These are phyloP conservation scores for Coprinopsis marcescibilis DNA, from an alignment of 768 basidiomycete genomes.

Conservation along the genomic window DNA sequence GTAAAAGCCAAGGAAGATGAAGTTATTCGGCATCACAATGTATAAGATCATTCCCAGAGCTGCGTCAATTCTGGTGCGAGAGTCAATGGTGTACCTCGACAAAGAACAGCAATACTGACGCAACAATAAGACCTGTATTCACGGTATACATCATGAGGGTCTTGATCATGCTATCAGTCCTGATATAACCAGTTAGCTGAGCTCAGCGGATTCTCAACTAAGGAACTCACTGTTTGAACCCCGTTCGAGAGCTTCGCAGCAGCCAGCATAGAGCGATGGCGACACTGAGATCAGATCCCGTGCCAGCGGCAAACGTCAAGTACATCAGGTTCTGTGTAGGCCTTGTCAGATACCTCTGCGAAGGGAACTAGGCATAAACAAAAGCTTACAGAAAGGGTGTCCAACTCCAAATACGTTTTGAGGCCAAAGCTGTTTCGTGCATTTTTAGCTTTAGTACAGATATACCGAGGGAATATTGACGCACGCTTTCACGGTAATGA, in stretches of 20 bases:
- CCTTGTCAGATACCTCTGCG: not conserved
- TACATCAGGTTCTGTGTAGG: constrained; percentile 41
- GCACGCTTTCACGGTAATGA: constrained; percentile 45
- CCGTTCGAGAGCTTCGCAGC: constrained; percentile 44
- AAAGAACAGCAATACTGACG: constrained; percentile 24
- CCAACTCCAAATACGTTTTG: constrained; percentile 29
- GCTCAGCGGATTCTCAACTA: not conserved
- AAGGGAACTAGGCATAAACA: not conserved
- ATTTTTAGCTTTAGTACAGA: not conserved
- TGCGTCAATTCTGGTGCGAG: constrained; percentile 37
- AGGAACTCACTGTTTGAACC: constrained; percentile 36
- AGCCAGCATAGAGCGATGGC: constrained; percentile 44
- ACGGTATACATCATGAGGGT: constrained; percentile 46
- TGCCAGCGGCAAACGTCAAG: constrained; percentile 43
- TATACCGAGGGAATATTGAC: not conserved
- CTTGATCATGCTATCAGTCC: constrained; percentile 46
- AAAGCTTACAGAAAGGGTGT: constrained; percentile 31
- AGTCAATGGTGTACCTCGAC: not conserved
- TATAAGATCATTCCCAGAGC: constrained; percentile 41
- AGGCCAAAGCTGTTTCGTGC: constrained; percentile 33
- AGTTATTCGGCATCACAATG: constrained; percentile 47
- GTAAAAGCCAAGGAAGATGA: constrained; percentile 49
- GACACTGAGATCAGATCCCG: constrained; percentile 47
- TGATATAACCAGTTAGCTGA: constrained; percentile 15
- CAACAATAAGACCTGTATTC: constrained; percentile 46